These are phyloP conservation scores for Asterophora parasitica DNA, from an alignment of 768 basidiomycete species.

Conservation along the genomic window DNA sequence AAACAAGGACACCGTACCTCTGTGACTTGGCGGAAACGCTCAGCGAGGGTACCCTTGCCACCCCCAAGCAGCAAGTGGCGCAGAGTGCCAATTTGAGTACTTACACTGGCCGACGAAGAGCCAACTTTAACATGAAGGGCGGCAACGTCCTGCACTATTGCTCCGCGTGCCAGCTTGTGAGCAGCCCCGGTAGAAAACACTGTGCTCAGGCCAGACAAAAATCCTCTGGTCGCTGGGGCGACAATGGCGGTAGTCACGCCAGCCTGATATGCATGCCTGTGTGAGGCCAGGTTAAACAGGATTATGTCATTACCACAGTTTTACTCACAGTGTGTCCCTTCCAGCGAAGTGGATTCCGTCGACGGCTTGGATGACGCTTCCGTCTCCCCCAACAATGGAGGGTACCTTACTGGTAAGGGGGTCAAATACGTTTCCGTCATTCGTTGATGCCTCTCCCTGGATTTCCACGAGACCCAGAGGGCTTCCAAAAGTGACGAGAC, in stretches of 20 bases:
- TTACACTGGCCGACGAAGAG: constrained; percentile 51
- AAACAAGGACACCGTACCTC: constrained; percentile 25
- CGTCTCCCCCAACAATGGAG: constrained; percentile 45
- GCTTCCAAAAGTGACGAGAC: constrained; percentile 67
- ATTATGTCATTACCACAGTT: not conserved
- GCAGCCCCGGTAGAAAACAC: constrained; percentile 58
- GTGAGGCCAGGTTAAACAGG: not conserved
- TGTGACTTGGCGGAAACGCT: constrained; percentile 43
- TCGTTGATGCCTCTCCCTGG: constrained; percentile 58
- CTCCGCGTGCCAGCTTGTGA: constrained; percentile 57
- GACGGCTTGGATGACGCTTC: constrained; percentile 49
- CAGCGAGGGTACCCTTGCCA: constrained; percentile 31
- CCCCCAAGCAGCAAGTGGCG: constrained; percentile 56
- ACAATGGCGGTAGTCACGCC: constrained; percentile 58
- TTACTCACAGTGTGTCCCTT: constrained; percentile 63
- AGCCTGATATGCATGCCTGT: constrained; percentile 64
- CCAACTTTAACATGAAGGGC: constrained; percentile 64
- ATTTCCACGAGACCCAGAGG: constrained; percentile 71
- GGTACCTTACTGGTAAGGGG: constrained; percentile 43
- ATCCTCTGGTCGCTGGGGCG: constrained; percentile 50
- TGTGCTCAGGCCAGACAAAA: constrained; percentile 60
- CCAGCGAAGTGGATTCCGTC: constrained; percentile 69
- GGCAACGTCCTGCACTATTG: constrained; percentile 57
- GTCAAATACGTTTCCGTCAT: constrained; percentile 59
- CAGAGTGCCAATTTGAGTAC: constrained; percentile 74